A percentile compares a stretch with the other conserved stretches of the same genome.
Evolutionary conservation across 2,329 filamentous ascomycete species (phyloP).

Genomic region (Bipolaris victoriae): DNA sequence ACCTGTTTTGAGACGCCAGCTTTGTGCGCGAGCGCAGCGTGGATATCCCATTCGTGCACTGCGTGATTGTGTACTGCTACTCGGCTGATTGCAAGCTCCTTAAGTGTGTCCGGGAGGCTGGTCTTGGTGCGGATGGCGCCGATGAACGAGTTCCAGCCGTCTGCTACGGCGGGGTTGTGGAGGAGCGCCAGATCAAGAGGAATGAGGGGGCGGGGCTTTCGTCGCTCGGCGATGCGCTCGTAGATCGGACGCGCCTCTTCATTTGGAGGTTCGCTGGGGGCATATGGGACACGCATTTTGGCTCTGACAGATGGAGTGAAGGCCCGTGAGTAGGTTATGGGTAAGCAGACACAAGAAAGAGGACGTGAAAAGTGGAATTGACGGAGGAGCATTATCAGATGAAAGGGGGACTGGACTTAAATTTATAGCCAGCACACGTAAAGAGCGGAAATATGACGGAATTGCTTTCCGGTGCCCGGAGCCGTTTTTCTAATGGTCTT

Average conservation of each 20-base stretch:
- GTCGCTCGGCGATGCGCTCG: constrained; percentile 59
- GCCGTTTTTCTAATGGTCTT: not conserved
- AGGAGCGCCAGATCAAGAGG: constrained; percentile 63
- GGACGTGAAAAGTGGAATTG: not conserved
- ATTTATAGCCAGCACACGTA: constrained; percentile 7
- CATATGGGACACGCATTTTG: constrained; percentile 63
- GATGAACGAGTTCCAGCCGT: constrained; percentile 66
- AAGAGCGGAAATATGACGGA: constrained; percentile 8
- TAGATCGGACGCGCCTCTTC: constrained; percentile 58
- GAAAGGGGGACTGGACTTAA: not conserved
- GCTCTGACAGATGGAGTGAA: constrained; percentile 11
- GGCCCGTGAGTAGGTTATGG: not conserved
- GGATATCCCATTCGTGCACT: constrained; percentile 85
- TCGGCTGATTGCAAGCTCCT: constrained; percentile 80
- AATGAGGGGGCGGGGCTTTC: constrained; percentile 59
- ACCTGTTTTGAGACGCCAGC: constrained; percentile 65
- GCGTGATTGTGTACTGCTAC: constrained; percentile 84
- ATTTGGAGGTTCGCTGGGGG: constrained; percentile 55
- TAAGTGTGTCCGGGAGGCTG: constrained; percentile 58
- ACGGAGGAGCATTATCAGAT: not conserved
- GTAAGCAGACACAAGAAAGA: not conserved
- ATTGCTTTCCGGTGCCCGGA: constrained; percentile 12
- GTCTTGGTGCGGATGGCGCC: constrained; percentile 63
- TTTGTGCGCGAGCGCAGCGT: constrained; percentile 69
- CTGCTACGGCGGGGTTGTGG: constrained; percentile 61